Evolutionary conservation across 208 protist species (phyloP), one percentile per base, ranked within the genome.

Genomic region (Trypanosoma congolense): DNA sequence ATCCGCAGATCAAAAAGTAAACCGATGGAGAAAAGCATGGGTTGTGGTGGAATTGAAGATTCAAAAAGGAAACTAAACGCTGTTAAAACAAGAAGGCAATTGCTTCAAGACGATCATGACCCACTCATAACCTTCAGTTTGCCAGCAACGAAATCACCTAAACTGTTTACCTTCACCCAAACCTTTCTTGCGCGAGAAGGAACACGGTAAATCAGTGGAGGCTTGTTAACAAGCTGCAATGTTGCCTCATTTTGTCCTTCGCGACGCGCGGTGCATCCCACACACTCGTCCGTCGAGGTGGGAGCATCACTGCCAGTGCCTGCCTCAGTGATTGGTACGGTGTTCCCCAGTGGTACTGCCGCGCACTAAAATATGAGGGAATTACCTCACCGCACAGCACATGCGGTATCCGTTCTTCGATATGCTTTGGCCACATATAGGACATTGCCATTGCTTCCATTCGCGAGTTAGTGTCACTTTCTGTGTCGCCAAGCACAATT

Each of bases 91-190:
- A n/a, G n/a, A n/a, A n/a, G n/a, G n/a, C n/a, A n/a, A n/a, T n/a
- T n/a, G n/a, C n/a, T n/a, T n/a, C n/a, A n/a, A n/a, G n/a, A n/a
- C n/a, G n/a, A n/a, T n/a, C n/a, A n/a, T n/a, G n/a, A n/a, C n/a
- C n/a, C n/a, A n/a, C n/a, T n/a, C n/a, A n/a, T n/a, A n/a, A n/a
- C n/a, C 30, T 16, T 36, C 18, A 68, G 35, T 18, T 51, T 26
- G 14, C 21, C n/a, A 3, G 70, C 70, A 35, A 56, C 38, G 67
- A 80, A 75, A n/a, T 80, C 73, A n/a, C 70, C 75, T n/a, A 59
- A 22, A 0, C 47, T 46, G 28, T 74, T 36, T 4, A 81, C 48
- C 29, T 74, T 65, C 40, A 81, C 40, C 51, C 66, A 70, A 9
- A 65, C 75, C 5, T 55, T 55, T 38, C 25, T 22, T 18, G 46